Evolutionary conservation across 495 filamentous ascomycete genomes (phyloP).

Genomic region (Neurospora tetrasperma): DNA sequence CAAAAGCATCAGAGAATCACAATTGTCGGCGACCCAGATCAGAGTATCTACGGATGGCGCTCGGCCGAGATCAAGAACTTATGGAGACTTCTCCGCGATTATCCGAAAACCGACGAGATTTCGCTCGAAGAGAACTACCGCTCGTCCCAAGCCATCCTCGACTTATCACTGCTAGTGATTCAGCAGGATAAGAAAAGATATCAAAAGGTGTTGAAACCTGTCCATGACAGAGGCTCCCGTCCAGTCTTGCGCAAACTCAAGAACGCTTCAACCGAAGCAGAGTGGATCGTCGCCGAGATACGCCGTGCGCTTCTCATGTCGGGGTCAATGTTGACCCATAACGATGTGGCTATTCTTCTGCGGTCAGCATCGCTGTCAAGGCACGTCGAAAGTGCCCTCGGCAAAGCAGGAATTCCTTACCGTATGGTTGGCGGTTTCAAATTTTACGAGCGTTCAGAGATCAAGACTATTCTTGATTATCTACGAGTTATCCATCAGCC

Average conservation of each 20-base stretch:
- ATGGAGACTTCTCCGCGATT: slow-evolving; percentile 62
- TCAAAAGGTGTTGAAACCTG: slow-evolving; percentile 65
- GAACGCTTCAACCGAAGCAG: slow-evolving; percentile 61
- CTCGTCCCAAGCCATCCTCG: slow-evolving; percentile 82
- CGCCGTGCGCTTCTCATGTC: slow-evolving; percentile 59
- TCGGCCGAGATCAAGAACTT: slow-evolving; percentile 92
- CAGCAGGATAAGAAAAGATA: slow-evolving; percentile 80
- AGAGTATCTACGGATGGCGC: slow-evolving; percentile 98
- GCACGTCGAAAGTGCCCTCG: slow-evolving; percentile 73
- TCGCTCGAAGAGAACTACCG: slow-evolving; percentile 94
- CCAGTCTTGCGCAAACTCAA: slow-evolving; percentile 77
- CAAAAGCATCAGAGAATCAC: slow-evolving; percentile 64
- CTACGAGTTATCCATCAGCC: slow-evolving; percentile 77
- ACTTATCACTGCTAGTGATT: slow-evolving; percentile 74
- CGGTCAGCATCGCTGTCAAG: slow-evolving; percentile 76
- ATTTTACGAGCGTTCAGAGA: slow-evolving; percentile 89
- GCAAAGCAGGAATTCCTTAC: slow-evolving; percentile 80
- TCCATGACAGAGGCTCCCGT: slow-evolving; percentile 69
- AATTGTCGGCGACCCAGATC: slow-evolving; percentile 94
- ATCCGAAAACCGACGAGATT: slow-evolving; percentile 67
- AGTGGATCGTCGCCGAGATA: slow-evolving; percentile 86
- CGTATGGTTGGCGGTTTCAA: slow-evolving; percentile 84
- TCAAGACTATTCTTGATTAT: slow-evolving; percentile 86
- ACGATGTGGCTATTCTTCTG: slow-evolving; percentile 79
- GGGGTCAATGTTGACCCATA: slow-evolving; percentile 58